Base-by-base conservation (phyloP, 140 eudicot genomes). In the Cichorium intybus region DNA sequence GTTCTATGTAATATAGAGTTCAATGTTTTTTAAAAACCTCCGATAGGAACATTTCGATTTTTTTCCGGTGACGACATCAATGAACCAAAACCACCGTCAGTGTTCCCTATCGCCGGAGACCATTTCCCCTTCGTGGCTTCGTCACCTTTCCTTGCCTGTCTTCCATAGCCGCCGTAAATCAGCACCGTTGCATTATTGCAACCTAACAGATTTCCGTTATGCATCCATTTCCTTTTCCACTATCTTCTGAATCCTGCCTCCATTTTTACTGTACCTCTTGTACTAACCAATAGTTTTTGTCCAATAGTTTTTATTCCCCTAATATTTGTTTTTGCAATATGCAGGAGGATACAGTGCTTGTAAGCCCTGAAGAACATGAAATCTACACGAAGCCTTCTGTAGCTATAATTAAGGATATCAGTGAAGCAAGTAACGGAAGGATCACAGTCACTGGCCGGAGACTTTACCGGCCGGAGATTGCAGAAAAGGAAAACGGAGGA, bases 391-490 rank as follows among this genome's bases (percentile, higher is more conserved):
- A 87, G 82, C 95, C 97, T n/a, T 87, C 85, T 49, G 96, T 90
- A 55, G 95, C 85, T 31, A 84, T 84, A 16, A 84, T 90, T 6
- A 90, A 87, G 99, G 99, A 88, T 66, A 73, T 92, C 37, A 24
- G 80, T 62, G 80, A 78, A 76, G 61, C 71, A 14, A 62, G 22
- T 39, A 77, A 70, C 12, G 97, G 94, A 52, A 57, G 21, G 34
- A 43, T 93, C 72, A 88, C 73, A 69, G 83, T 93, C 22, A 80
- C 78, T 22, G 97, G 99, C 17, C 97, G 86, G 66, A 83, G 86
- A 84, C 83, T 93, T 75, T 93, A 93, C 51, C 86, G 97, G 21
- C 97, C 96, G 6, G 94, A 93, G 66, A 76, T 85, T 69, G 90
- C 88, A 24, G 87, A 72, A 39, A 88, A 73, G 34, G 77, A 74